Evolutionary conservation across 2,329 filamentous ascomycete species (phyloP), one percentile per base, ranked within the genome.

Genomic region (Rhytidhysteron rufulum): DNA sequence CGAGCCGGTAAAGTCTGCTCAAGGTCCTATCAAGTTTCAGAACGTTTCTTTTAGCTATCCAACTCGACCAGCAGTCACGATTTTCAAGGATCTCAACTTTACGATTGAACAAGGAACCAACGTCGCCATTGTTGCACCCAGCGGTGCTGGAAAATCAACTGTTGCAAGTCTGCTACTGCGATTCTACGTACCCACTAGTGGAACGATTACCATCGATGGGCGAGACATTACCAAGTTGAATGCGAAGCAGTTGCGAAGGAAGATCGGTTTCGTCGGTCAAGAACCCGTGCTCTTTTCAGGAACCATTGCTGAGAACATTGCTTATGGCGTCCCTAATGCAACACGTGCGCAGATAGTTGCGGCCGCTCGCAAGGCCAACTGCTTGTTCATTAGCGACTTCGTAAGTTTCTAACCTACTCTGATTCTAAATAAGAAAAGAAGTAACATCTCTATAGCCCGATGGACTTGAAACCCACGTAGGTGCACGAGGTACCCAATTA

Each of bases 61-160:
- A 4, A 98, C 93, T 0, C 78, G 94, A 10, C 93, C 93, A 11
- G 90, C 89, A 4, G 90, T 97, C 27, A 79, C 73, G 4, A 97
- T 98, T 54, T 98, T 98, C 72, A 84, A 88, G 48, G 82, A 88
- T 17, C 74, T 98, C 32, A 81, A 83, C 63, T 98, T 98, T 57
- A 86, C 85, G 54, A 96, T 98, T 40, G 88, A 90, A 0, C 86
- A 91, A 31, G 93, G 93, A 21, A 90, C 83, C 48, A 97, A 97
- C 58, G 88, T 98, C 18, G 95, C 91, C 39, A 91, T 98, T 49
- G 94, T 98, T 38, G 93, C 93, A 1, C 91, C 93, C 2, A 96
- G 89, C 16, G 93, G 93, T 44, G 93, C 93, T 45, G 93, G 93
- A 45, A 98, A 98, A 69, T 95, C 88, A 2, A 98, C 93, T 0